A percentile compares a stretch with the other conserved stretches of the same genome.
phyloP scores from a whole-genome alignment of 1,139 yeast species.

The Lodderomyces elongisporus region DNA sequence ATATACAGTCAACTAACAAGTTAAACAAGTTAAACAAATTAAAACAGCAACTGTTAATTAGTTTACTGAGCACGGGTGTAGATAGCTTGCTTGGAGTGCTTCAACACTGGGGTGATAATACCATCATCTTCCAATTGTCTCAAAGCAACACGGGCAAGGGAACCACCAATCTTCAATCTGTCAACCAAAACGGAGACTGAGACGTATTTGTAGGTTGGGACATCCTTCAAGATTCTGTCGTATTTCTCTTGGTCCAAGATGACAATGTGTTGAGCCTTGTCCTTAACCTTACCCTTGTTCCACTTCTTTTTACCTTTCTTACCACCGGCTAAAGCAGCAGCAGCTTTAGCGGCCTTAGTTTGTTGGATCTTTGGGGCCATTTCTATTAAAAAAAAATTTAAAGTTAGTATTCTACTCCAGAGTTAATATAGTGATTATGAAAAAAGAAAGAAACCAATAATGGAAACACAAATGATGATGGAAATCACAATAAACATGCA shows the following conservation, averaged over 20 bases:
- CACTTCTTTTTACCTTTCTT: conserved; percentile 99
- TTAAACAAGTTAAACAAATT: no score
- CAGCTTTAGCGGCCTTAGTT: conserved; percentile 99
- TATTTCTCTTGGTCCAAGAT: conserved; percentile 96
- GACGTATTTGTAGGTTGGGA: conserved; percentile 97
- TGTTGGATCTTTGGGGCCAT: conserved; percentile 99
- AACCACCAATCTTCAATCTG: conserved; percentile 99
- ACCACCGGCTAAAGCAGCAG: conserved; percentile 99
- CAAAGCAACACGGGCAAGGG: conserved; percentile 97
- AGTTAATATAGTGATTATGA: no score
- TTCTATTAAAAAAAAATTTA: conserved; percentile 12
- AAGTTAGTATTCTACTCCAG: no score
- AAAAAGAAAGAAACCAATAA: no score
- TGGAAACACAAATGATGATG: no score
- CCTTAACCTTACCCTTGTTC: conserved; percentile 99
- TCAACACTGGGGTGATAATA: conserved; percentile 88
- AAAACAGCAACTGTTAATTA: no score
- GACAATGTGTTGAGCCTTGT: conserved; percentile 98
- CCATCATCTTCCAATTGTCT: conserved; percentile 95
- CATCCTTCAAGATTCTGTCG: conserved; percentile 99
- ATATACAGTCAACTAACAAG: conserved; percentile 8
- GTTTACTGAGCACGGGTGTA: conserved; percentile 72
- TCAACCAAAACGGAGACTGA: conserved; percentile 98
- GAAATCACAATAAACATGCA: no score
- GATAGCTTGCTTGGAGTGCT: conserved; percentile 95